Conservation (phyloP, 768 basidiomycete species). For the Leccinellum luteum region DNA sequence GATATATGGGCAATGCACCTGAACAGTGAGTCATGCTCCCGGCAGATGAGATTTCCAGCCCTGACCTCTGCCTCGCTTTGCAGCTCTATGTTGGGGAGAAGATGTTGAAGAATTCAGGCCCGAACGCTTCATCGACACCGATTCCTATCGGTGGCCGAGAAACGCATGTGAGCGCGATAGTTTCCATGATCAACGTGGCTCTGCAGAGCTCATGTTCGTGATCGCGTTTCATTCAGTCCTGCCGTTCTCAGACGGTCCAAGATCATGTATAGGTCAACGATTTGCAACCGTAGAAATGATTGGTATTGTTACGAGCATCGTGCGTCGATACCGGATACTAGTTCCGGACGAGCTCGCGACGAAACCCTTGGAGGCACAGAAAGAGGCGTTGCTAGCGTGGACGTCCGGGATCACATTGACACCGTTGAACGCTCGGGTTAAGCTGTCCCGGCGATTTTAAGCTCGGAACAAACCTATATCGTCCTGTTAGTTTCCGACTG, state of each 20-base stretch:
- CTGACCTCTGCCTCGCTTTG: neutral
- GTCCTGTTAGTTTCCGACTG: neutral
- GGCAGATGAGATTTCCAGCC: neutral
- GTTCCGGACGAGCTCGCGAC: constrained; percentile 37
- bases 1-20: constrained; percentile 44
- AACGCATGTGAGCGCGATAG: constrained; percentile 12
- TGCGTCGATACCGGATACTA: constrained; percentile 40
- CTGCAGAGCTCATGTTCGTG: neutral
- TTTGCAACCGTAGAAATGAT: constrained; percentile 44
- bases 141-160: constrained; percentile 33
- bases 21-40: constrained; percentile 38
- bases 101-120: constrained; percentile 46
- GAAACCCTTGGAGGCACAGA: constrained; percentile 32
- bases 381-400: constrained; percentile 36
- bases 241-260: constrained; percentile 44
- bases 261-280: constrained; percentile 49
- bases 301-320: constrained; percentile 43
- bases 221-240: constrained; percentile 28
- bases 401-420: constrained; percentile 34
- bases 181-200: neutral
- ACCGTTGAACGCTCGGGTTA: constrained; percentile 30
- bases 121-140: constrained; percentile 50
- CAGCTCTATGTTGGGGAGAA: constrained; percentile 50
- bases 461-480: neutral
- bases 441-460: constrained; percentile 19